Base-by-base conservation (phyloP, 805 yeast species). In the Kodamaea neixiangensis region DNA sequence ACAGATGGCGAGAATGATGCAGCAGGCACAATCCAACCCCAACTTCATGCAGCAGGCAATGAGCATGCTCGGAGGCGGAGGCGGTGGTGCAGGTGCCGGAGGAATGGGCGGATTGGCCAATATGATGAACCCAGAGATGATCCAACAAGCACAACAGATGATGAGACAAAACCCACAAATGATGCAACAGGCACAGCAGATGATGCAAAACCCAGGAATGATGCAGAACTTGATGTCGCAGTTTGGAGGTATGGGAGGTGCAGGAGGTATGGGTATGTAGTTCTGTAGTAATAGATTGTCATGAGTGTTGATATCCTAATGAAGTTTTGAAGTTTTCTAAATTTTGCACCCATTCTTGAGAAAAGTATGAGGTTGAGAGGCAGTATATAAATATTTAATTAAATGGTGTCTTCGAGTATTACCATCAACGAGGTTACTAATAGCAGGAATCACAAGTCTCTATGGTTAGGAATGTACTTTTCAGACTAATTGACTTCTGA, bases 171-270 rank as follows among this genome's bases (percentile, higher is more conserved):
- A 74, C 60, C 78, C 78, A 6, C 63, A 58, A 43, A 65, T 74
- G 73, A 72, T 73, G 77, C 77, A 73, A 58, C 75, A 71, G 54
- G 75, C 75, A 3, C 67, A 64, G 47, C 65, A 64, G 48, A 72
- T 73, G 77, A 73, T 74, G 78, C 72, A 69, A 54, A 67, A 72
- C 59, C 92, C 93, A 29, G 82, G 85, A 10, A 76, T 86, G 82
- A 85, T 86, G 90, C 82, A 83, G 60, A 68, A 65, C 51, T 78
- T 86, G 81, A 82, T 83, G 83, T 75, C 76, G 52, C 86, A 84
- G 81, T 80, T 87, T 72, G 52, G 52, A 14, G 46, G 46, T 5
- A 43, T 43, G 46, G 46, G 46, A 13, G 20, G 21, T 40, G 22
- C 15, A 7, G 31, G 25, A 40, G 22, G 29, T 40, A 22, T 20